These are phyloP conservation scores for Haplosporangium sp. DNA, from an alignment of 371 early-diverging fungal species.

Conservation along the genomic window DNA sequence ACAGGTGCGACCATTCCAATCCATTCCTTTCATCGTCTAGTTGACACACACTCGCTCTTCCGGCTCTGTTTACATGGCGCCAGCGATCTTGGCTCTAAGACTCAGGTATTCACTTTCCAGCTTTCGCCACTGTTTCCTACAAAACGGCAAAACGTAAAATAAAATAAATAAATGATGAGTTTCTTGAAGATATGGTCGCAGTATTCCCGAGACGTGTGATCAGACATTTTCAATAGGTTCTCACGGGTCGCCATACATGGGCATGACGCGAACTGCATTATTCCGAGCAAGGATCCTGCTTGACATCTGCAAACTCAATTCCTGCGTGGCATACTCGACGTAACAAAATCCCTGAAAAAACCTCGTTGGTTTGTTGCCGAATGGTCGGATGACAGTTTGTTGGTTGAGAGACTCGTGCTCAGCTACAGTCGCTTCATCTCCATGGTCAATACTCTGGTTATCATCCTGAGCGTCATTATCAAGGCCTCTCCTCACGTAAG, in stretches of 20 bases:
- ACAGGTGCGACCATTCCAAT: too few relatives aligned
- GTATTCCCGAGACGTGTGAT: background rate
- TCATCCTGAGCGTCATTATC: background rate
- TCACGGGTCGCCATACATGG: slow-evolving; percentile 28
- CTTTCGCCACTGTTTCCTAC: slow-evolving; percentile 53
- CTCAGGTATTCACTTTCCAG: slow-evolving; percentile 49
- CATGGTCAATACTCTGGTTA: background rate
- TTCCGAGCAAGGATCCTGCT: slow-evolving; percentile 45
- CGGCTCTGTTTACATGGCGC: too few relatives aligned
- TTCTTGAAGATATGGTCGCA: background rate
- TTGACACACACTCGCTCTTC: too few relatives aligned
- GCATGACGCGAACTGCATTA: slow-evolving; percentile 52
- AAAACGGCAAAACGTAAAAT: background rate
- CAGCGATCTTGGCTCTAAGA: slow-evolving; percentile 20
- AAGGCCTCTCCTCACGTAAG: background rate
- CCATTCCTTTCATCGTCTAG: too few relatives aligned
- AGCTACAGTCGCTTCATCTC: background rate
- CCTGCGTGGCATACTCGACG: slow-evolving; percentile 37
- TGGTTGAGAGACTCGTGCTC: slow-evolving; percentile 25
- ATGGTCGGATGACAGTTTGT: slow-evolving; percentile 42
- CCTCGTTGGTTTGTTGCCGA: slow-evolving; percentile 41
- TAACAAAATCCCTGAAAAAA: slow-evolving; percentile 54
- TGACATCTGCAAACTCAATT: slow-evolving; percentile 32
- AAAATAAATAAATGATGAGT: background rate
- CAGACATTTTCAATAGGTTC: background rate